These are phyloP conservation scores for Phytophthora sp. DNA, from an alignment of 352 stramenopile genomes.

Conservation along the genomic window DNA sequence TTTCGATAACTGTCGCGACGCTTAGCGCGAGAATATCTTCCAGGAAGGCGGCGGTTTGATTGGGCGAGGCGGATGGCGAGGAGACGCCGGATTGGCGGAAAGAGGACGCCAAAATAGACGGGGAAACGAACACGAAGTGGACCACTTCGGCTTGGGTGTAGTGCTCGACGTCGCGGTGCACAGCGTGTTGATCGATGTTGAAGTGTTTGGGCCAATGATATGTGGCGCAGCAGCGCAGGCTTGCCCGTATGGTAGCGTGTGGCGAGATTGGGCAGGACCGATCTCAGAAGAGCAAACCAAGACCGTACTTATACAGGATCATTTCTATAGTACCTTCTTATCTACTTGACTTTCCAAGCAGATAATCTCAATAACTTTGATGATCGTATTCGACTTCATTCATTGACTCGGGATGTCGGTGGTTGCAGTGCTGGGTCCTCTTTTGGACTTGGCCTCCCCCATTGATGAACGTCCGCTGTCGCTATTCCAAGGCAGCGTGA, in stretches of 20 bases:
- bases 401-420: slow-evolving; percentile 20
- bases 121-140: slow-evolving; percentile 15
- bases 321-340: slow-evolving; percentile 13
- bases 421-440: slow-evolving; percentile 12
- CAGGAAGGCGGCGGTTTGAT: slow-evolving; percentile 8
- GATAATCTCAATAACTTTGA: too few relatives aligned
- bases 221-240: too few relatives aligned
- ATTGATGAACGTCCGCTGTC: slow-evolving; percentile 52
- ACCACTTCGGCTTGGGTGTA: not conserved
- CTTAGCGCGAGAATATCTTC: slow-evolving; percentile 30
- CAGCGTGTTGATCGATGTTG: too few relatives aligned
- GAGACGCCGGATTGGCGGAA: not conserved
- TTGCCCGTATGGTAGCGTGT: not conserved
- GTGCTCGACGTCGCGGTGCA: too few relatives aligned
- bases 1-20: slow-evolving; percentile 24
- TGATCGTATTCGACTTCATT: slow-evolving; percentile 24
- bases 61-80: not conserved
- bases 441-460: slow-evolving; percentile 25
- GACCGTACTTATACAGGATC: slow-evolving; percentile 10
- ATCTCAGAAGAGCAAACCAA: not conserved
- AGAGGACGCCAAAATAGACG: not conserved
- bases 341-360: too few relatives aligned
- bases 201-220: too few relatives aligned
- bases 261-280: not conserved
- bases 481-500: slow-evolving; percentile 51